These are phyloP conservation scores for Abelmoschus esculentus DNA, from an alignment of 345 rosid species.

Conservation along the genomic window DNA sequence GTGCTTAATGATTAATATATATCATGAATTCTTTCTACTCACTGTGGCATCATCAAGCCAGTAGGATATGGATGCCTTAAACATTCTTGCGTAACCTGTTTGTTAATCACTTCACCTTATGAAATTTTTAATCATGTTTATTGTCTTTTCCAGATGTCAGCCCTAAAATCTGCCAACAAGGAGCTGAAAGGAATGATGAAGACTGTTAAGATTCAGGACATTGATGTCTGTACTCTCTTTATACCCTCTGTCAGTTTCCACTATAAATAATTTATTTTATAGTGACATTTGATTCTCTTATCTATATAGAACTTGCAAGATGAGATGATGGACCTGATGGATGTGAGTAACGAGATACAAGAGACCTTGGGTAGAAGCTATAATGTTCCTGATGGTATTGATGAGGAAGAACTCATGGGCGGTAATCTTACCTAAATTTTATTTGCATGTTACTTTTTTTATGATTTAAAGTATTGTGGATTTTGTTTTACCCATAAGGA, in stretches of 20 bases:
- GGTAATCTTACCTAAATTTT: constrained; percentile 32
- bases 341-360: constrained; percentile 89
- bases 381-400: constrained; percentile 91
- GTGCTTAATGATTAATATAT: constrained; percentile 8
- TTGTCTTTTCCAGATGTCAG: constrained; percentile 58
- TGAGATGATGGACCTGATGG: constrained; percentile 94
- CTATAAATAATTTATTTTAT: constrained; percentile 6
- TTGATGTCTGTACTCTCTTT: constrained; percentile 47
- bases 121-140: not conserved
- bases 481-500: not conserved
- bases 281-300: constrained; percentile 3
- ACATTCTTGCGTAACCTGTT: not conserved
- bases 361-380: constrained; percentile 94
- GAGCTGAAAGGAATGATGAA: constrained; percentile 99
- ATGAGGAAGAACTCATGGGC: constrained; percentile 95
- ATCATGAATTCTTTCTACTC: not conserved
- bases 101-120: too few species aligned
- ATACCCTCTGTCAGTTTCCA: not conserved
- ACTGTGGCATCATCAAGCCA: not conserved
- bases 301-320: constrained; percentile 86
- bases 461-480: not conserved
- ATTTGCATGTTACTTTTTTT: not conserved
- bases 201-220: constrained; percentile 86
- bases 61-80: constrained; percentile 1
- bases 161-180: constrained; percentile 87